Evolutionary conservation across 352 stramenopile genomes (phyloP).

Genomic region (Globisporangium cederbergense): DNA sequence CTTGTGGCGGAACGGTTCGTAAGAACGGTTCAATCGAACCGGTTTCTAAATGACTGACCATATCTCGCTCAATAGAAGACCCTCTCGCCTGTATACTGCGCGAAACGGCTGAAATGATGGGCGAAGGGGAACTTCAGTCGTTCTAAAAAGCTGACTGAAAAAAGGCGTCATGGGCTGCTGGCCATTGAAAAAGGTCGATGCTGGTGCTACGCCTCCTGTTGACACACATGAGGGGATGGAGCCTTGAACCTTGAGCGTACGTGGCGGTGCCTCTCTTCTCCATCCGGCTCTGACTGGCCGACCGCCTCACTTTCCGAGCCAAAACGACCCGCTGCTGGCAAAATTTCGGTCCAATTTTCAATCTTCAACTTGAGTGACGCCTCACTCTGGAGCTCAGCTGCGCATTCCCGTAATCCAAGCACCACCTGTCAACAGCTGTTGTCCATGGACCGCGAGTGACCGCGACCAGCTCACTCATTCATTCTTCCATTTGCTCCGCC

Average conservation of each 20-base stretch:
- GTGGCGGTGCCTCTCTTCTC: background rate
- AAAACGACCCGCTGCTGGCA: background rate
- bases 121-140: too few species aligned
- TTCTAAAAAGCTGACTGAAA: too few species aligned
- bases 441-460: background rate
- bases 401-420: constrained; percentile 9
- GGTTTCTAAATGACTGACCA: background rate
- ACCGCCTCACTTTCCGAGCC: background rate
- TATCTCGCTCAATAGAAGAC: background rate
- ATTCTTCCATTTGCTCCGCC: constrained; percentile 5
- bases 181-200: too few species aligned
- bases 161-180: too few species aligned
- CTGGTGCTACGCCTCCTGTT: too few species aligned
- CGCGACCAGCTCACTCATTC: constrained; percentile 1
- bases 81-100: background rate
- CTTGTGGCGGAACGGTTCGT: background rate
- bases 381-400: constrained; percentile 3
- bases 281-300: background rate
- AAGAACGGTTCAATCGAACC: background rate
- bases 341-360: constrained; percentile 15
- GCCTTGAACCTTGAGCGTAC: too few species aligned
- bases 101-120: background rate
- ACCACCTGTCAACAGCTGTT: background rate
- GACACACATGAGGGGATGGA: background rate
- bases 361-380: constrained; percentile 10